Conservation (phyloP, 805 yeast genomes). For the Spathaspora girioi region DNA sequence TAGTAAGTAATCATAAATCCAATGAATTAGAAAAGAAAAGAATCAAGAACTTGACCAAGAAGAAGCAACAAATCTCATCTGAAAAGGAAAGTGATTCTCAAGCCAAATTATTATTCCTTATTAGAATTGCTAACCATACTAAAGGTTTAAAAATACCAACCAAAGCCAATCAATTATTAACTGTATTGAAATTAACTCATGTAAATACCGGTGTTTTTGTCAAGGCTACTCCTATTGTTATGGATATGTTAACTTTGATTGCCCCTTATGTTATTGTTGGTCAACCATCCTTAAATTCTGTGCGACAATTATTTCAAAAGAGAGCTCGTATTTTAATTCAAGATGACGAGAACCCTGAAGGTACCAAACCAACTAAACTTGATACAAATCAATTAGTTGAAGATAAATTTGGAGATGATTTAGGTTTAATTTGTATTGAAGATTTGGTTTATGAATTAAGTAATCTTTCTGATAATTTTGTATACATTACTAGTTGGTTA, state of each 20-base stretch:
- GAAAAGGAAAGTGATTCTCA: slow-evolving; percentile 48
- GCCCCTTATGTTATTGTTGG: slow-evolving; percentile 76
- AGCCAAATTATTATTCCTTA: slow-evolving; percentile 57
- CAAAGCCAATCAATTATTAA: slow-evolving; percentile 57
- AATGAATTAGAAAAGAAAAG: slow-evolving; percentile 66
- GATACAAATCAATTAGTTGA: slow-evolving; percentile 76
- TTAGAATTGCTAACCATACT: slow-evolving; percentile 61
- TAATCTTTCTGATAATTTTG: slow-evolving; percentile 62
- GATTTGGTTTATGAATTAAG: slow-evolving; percentile 73
- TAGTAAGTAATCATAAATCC: slow-evolving; percentile 64
- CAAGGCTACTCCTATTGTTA: slow-evolving; percentile 55
- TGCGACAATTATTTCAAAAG: slow-evolving; percentile 71
- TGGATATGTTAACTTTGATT: slow-evolving; percentile 61
- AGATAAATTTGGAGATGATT: slow-evolving; percentile 54
- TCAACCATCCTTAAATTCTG: slow-evolving; percentile 66
- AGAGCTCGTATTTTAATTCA: slow-evolving; percentile 56
- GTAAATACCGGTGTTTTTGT: slow-evolving; percentile 70
- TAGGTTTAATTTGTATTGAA: slow-evolving; percentile 75
- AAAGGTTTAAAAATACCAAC: slow-evolving; percentile 61
- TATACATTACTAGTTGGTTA: slow-evolving; percentile 56
- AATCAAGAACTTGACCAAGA: slow-evolving; percentile 57
- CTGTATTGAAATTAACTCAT: slow-evolving; percentile 57
- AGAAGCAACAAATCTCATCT: slow-evolving; percentile 49
- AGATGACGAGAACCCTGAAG: slow-evolving; percentile 24
- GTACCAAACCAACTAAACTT: slow-evolving; percentile 42